Evolutionary conservation across 1,284 basidiomycete species (phyloP).

Genomic region (Anthracocystis panici-leucophaei): DNA sequence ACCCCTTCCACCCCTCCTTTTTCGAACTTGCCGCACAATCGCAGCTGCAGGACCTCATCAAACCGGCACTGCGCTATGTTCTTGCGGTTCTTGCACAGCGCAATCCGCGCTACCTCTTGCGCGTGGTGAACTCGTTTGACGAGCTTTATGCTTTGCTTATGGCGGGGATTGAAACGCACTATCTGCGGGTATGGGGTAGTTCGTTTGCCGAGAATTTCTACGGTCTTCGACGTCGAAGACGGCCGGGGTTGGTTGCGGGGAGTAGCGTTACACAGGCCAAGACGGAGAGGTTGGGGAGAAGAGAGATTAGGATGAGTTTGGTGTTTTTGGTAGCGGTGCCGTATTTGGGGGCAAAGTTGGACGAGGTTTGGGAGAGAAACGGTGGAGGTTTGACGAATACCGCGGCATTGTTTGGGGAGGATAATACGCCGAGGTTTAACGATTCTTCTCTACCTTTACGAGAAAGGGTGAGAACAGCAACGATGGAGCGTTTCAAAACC

Average conservation of each 20-base stretch:
- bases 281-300: slow-evolving; percentile 45
- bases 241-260: slow-evolving; percentile 71
- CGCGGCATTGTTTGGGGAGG: slow-evolving; percentile 73
- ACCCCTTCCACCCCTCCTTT: slow-evolving; percentile 81
- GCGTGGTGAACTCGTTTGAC: slow-evolving; percentile 93
- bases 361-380: slow-evolving; percentile 88
- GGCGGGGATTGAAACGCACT: slow-evolving; percentile 89
- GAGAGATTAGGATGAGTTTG: slow-evolving; percentile 42
- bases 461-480: not conserved
- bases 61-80: slow-evolving; percentile 95
- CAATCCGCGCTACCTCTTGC: slow-evolving; percentile 90
- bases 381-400: slow-evolving; percentile 79
- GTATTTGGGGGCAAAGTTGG: slow-evolving; percentile 86
- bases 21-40: slow-evolving; percentile 97
- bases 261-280: too few relatives aligned
- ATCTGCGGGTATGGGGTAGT: slow-evolving; percentile 82
- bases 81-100: slow-evolving; percentile 91
- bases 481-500: slow-evolving; percentile 22
- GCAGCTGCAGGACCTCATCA: slow-evolving; percentile 89
- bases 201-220: slow-evolving; percentile 95
- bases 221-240: slow-evolving; percentile 82
- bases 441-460: not conserved
- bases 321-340: slow-evolving; percentile 81
- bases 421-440: slow-evolving; percentile 19
- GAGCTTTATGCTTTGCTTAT: slow-evolving; percentile 92